These are phyloP conservation scores for Ceratocystis cubensis DNA, from an alignment of 2,329 filamentous ascomycete species.

Conservation along the genomic window DNA sequence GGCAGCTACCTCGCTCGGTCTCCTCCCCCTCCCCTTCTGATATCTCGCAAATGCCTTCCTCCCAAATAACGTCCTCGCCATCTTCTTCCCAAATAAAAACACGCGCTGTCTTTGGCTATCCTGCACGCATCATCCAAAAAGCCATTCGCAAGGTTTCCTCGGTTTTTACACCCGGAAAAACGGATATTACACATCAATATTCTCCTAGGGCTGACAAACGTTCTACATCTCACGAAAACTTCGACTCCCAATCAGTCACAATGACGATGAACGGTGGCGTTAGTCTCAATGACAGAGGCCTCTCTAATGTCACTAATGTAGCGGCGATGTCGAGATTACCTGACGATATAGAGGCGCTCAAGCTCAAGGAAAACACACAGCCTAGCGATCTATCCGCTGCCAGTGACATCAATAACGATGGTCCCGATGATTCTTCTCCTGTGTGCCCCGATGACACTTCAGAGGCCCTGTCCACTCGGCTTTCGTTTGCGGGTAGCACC, in stretches of 20 bases:
- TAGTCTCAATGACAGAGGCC: not conserved
- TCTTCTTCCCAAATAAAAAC: slow-evolving; percentile 14
- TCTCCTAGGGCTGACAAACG: not conserved
- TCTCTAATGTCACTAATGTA: not conserved
- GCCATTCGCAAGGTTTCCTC: slow-evolving; percentile 19
- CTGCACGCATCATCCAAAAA: slow-evolving; percentile 19
- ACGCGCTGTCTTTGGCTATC: slow-evolving; percentile 15
- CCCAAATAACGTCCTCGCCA: slow-evolving; percentile 7
- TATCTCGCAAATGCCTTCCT: not conserved
- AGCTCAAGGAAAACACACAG: not conserved
- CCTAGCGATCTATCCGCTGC: not conserved
- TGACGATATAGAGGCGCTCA: not conserved
- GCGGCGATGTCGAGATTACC: not conserved
- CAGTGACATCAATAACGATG: not conserved
- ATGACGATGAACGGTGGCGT: not conserved
- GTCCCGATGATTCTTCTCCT: not conserved
- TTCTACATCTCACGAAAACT: slow-evolving; percentile 1
- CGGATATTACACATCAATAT: not conserved
- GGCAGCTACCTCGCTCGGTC: not conserved
- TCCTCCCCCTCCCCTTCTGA: slow-evolving; percentile 7
- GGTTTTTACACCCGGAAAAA: slow-evolving; percentile 14
- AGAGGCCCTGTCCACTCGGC: slow-evolving; percentile 12
- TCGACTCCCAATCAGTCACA: not conserved
- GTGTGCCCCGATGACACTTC: slow-evolving; percentile 7
- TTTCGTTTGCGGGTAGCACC: slow-evolving; percentile 19